phyloP scores from a whole-genome alignment of 2,329 filamentous ascomycete genomes.

The Fusarium succisae region DNA sequence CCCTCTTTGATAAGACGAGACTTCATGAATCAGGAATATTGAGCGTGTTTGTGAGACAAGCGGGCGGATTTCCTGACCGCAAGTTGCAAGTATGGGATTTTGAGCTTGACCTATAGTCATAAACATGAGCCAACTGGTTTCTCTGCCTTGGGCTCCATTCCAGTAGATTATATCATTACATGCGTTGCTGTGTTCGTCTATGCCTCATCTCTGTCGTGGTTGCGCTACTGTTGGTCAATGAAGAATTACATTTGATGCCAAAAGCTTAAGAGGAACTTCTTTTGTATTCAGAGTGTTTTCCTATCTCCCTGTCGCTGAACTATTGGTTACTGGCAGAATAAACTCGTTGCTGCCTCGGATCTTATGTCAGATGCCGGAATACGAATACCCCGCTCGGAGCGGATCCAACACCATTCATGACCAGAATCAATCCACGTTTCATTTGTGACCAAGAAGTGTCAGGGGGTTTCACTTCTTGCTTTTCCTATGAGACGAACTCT shows the following conservation, averaged over 20 bases:
- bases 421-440: too few relatives aligned
- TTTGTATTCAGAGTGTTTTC: rapidly evolving
- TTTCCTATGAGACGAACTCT: not conserved
- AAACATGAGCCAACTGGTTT: not conserved
- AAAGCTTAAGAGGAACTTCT: not conserved
- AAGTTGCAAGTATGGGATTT: constrained; percentile 35
- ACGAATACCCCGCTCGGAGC: constrained; percentile 7
- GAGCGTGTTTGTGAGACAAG: constrained; percentile 25
- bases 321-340: not conserved
- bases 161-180: not conserved
- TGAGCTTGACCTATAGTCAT: constrained; percentile 6
- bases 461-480: rapidly evolving
- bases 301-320: not conserved
- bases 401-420: too few relatives aligned
- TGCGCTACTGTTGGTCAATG: too few relatives aligned
- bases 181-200: not conserved
- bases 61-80: constrained; percentile 5
- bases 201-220: rapidly evolving
- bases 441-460: rapidly evolving
- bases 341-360: not conserved
- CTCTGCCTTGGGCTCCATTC: not conserved
- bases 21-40: constrained; percentile 9
- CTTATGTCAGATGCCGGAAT: not conserved
- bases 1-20: constrained; percentile 14
- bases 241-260: rapidly evolving